These are phyloP conservation scores for Pisolithus orientalis DNA, from an alignment of 768 basidiomycete species.

Conservation along the genomic window DNA sequence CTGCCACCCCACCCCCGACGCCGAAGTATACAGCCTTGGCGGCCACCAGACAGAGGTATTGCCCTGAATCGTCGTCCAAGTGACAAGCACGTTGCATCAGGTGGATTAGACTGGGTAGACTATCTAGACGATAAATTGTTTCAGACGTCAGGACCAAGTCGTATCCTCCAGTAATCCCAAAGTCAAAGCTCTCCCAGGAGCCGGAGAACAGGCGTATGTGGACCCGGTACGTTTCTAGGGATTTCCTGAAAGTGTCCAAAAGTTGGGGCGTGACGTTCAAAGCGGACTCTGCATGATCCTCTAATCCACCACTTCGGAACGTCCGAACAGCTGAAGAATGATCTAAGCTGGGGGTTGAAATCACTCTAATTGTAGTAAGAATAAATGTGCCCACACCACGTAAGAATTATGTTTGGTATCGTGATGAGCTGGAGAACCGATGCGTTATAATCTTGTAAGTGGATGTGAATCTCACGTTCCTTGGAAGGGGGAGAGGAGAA, in stretches of 20 bases:
- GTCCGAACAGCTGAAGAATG: conserved; percentile 49
- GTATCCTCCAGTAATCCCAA: conserved; percentile 37
- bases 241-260: conserved; percentile 54
- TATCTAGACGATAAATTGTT: conserved; percentile 78
- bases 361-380: neutral
- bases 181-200: conserved; percentile 62
- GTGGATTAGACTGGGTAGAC: conserved; percentile 52
- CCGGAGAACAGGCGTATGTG: conserved; percentile 74
- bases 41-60: conserved; percentile 61
- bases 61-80: conserved; percentile 26
- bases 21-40: conserved; percentile 91
- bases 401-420: conserved; percentile 68
- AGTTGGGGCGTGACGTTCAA: conserved; percentile 62
- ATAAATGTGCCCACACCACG: conserved; percentile 62
- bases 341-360: conserved; percentile 33
- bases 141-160: conserved; percentile 84
- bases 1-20: conserved; percentile 77
- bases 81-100: conserved; percentile 40
- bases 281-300: conserved; percentile 37
- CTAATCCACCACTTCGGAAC: conserved; percentile 34
- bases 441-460: conserved; percentile 89
- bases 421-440: conserved; percentile 77
- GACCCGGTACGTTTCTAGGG: conserved; percentile 50
- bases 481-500: conserved; percentile 32
- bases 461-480: conserved; percentile 43